Base-by-base conservation (phyloP, 805 yeast genomes). In the Schizosaccharomyces japonicus region DNA sequence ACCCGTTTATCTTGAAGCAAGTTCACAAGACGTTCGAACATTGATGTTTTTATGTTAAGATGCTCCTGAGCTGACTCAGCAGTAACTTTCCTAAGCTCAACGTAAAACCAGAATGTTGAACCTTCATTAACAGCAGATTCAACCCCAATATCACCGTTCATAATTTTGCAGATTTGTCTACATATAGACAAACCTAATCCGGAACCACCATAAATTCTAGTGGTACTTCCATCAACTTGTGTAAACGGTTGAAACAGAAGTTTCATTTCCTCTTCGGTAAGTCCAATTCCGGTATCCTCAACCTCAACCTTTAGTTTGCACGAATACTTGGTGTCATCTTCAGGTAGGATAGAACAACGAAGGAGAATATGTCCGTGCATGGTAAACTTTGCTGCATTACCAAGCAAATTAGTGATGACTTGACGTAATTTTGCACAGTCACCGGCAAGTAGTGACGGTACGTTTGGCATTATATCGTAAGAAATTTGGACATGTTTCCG, bases 201-300 rank as follows among this genome's bases (percentile, higher is more conserved):
- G 0, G 74, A 63, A 2, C 76, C 76, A 3, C 76, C 76, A 57
- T 64, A 67, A 8, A 60, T 66, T 50, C 76, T 55, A 49, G 70
- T 59, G 1, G 73, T 64, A 7, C 73, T 67, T 2, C 72, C 72
- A 54, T 71, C 76, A n/a, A 69, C 74, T 57, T 71, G 76, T 39
- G 70, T 66, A 52, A 71, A 71, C 3, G 73, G 72, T 4, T 70
- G 66, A 54, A 71, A 71, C 3, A 71, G 67, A 56, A 67, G 69
- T 39, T 59, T 56, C n/a, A 63, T 56, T 4, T 71, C 63, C 42
- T 58, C 63, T 31, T 59, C 58, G 2, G 73, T 71, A 29, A 72
- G 71, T 1, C 76, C 76, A 60, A 71, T 71, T 5, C 76, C 56
- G 17, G 75, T 67, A 52, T 71, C 76, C 30, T 63, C 57, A 13